Evolutionary conservation across 2,329 filamentous ascomycete genomes (phyloP), one percentile per base, ranked within the genome.

Genomic region (Claviceps sp.): DNA sequence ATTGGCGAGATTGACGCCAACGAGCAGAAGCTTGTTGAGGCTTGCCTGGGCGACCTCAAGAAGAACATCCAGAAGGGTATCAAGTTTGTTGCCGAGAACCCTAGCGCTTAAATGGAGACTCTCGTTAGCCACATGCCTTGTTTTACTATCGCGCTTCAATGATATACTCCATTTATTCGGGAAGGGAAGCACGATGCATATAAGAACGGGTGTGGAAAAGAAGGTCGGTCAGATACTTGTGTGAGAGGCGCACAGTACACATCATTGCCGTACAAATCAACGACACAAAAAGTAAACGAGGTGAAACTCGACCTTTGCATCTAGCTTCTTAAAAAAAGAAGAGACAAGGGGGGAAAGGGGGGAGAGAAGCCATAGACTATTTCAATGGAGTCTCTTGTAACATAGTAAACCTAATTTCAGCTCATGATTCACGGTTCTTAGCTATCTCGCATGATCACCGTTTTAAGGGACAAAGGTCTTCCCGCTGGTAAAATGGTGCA

Each of bases 1-100:
- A 75, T 98, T 63, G 93, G 93, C 72, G 78, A 87, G 72, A 67
- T 97, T 67, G 87, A 88, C 66, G 81, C 82, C 63, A 76, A 82
- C 71, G 93, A 98, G 85, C 76, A 95, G 82, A 83, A 84, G 73
- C 84, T 98, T 63, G 75, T 98, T 64, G 86, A 94, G 66, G 87
- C 82, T 65, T 86, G 82, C 79, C 76, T 97, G 61, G 75, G 69
- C 63, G 93, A 91, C 73, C 79, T 93, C 70, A 86, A 87, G 79
- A 87, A 85, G 81, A 96, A 97, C 84, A 96, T 97, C 70, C 76
- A 83, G 72, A 97, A 96, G 87, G 89, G 89, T 69, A 75, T 82
- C 56, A 61, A 69, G 54, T 84, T 84, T 58, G 79, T 78, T 57
- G 72, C 74, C 58, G 57, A 70, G 56, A 82, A 81, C 76, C 79